A percentile compares a stretch with the other conserved stretches of the same genome.
Conservation (phyloP, 805 yeast species). For the Komagataella pastoris region DNA sequence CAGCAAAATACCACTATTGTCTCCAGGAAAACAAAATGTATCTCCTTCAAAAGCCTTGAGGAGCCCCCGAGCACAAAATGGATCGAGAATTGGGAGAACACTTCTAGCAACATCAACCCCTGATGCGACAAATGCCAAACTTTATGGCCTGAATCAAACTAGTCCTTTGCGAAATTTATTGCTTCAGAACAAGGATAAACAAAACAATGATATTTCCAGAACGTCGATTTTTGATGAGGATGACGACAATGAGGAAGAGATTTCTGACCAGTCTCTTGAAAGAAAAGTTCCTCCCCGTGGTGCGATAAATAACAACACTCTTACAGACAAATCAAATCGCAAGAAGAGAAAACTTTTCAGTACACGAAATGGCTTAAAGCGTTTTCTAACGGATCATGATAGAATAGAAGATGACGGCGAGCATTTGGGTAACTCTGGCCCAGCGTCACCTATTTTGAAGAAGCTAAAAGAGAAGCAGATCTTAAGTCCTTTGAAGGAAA, state of each 20-base stretch:
- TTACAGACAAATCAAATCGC: conserved; percentile 4
- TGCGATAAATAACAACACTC: not conserved
- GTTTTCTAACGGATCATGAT: conserved; percentile 4
- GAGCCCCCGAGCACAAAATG: not conserved
- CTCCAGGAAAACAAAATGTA: not conserved
- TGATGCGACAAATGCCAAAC: conserved; percentile 2
- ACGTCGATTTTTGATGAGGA: conserved; percentile 3
- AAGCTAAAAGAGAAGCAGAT: conserved; percentile 7
- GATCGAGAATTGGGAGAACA: not conserved
- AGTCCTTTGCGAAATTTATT: not conserved
- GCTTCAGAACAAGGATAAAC: not conserved
- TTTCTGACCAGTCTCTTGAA: conserved; percentile 1
- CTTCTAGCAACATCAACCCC: conserved; percentile 5
- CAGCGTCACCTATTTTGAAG: conserved; percentile 10
- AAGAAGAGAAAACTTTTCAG: conserved; percentile 1
- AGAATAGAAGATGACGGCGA: conserved; percentile 2
- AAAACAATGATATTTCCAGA: not conserved
- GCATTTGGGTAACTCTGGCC: conserved; percentile 1
- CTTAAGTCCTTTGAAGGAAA: not conserved
- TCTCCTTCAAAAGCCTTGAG: not conserved
- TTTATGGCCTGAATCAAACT: not conserved
- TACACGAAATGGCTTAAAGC: not conserved
- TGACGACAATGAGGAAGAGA: conserved; percentile 2
- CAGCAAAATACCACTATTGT: not conserved
- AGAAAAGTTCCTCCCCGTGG: not conserved